phyloP scores from a whole-genome alignment of 352 stramenopile genomes.

The Globisporangium parvum region DNA sequence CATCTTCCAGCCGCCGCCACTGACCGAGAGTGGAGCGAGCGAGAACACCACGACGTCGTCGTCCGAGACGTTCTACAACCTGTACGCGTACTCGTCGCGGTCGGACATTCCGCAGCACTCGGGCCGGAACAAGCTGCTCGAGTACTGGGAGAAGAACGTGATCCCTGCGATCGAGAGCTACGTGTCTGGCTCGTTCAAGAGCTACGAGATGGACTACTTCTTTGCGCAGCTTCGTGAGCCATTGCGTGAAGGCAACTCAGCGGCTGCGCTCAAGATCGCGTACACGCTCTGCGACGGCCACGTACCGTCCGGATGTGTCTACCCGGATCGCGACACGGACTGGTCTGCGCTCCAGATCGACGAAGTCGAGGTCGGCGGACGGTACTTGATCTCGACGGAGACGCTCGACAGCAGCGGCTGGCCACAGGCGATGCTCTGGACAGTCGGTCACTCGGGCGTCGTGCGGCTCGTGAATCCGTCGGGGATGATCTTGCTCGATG shows the following conservation, averaged over 20 bases:
- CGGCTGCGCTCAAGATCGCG: constrained; percentile 72
- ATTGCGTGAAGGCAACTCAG: constrained; percentile 64
- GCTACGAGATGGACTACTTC: constrained; percentile 86
- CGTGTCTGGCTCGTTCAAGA: constrained; percentile 77
- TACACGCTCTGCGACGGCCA: constrained; percentile 77
- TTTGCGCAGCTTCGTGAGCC: constrained; percentile 77
- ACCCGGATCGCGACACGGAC: constrained; percentile 72
- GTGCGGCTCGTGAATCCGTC: constrained; percentile 43
- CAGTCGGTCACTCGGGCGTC: constrained; percentile 44
- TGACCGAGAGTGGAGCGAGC: background rate
- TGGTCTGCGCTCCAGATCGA: constrained; percentile 73
- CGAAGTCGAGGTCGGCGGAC: constrained; percentile 57
- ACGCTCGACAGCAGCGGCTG: constrained; percentile 30
- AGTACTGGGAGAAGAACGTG: constrained; percentile 84
- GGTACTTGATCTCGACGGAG: constrained; percentile 42
- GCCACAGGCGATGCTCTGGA: constrained; percentile 59
- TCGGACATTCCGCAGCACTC: constrained; percentile 61
- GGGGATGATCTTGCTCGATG: constrained; percentile 57
- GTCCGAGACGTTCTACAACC: constrained; percentile 57
- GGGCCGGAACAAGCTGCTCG: constrained; percentile 71
- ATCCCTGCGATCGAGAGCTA: constrained; percentile 81
- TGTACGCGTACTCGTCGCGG: constrained; percentile 63
- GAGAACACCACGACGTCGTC: background rate
- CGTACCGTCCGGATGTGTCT: constrained; percentile 69
- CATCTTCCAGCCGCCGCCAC: constrained; percentile 19